phyloP scores from a whole-genome alignment of 2,329 filamentous ascomycete genomes.

The Stachybotrys chartarum region DNA sequence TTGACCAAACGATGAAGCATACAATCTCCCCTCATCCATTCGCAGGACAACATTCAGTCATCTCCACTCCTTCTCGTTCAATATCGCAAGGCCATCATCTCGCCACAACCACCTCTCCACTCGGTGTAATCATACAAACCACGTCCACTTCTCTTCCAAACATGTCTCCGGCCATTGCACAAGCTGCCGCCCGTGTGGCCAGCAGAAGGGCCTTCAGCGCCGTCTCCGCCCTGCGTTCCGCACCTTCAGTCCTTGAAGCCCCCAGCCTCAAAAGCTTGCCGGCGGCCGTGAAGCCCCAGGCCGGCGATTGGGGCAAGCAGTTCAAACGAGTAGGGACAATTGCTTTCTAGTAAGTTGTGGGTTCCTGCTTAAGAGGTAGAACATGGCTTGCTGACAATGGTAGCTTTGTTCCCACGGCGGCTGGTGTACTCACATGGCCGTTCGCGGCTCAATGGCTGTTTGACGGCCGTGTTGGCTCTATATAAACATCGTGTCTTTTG shows the following conservation, averaged over 20 bases:
- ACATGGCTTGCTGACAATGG: conserved; percentile 4
- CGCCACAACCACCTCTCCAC: conserved; percentile 2
- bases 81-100: conserved; percentile 8
- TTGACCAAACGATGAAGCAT: not conserved
- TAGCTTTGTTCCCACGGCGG: conserved; percentile 27
- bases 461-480: conserved; percentile 19
- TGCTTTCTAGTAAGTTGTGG: conserved; percentile 22
- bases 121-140: conserved; percentile 5
- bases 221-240: conserved; percentile 21
- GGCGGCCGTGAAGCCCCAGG: conserved; percentile 15
- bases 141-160: conserved; percentile 5
- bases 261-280: conserved; percentile 28
- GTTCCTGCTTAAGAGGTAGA: not conserved
- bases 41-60: not conserved
- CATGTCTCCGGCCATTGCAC: conserved; percentile 21
- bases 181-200: conserved; percentile 19
- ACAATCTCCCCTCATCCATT: not conserved
- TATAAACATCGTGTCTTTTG: not conserved
- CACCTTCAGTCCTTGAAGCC: conserved; percentile 24
- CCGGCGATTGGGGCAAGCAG: conserved; percentile 23
- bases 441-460: conserved; percentile 16
- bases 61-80: not conserved
- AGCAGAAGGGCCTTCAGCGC: conserved; percentile 26
- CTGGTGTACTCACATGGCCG: conserved; percentile 27
- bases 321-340: conserved; percentile 22